These are phyloP conservation scores for Mycotypha africana DNA, from an alignment of 371 early-diverging fungal genomes.

Conservation along the genomic window DNA sequence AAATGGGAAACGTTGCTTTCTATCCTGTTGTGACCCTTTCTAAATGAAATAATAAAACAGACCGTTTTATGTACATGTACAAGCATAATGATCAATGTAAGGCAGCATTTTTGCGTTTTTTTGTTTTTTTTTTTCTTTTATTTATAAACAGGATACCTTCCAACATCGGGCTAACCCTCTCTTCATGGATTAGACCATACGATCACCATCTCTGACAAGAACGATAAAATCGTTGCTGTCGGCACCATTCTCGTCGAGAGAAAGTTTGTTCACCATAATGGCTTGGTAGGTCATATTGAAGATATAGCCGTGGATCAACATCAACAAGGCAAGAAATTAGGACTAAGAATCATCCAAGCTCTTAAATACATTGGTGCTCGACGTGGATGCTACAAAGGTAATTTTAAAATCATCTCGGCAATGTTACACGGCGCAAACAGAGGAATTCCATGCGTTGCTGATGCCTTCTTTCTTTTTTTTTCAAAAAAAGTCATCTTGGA, in stretches of 20 bases:
- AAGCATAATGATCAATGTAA: conserved; percentile 71
- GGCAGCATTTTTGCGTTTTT: background rate
- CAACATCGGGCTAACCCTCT: no score
- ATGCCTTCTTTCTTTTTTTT: background rate
- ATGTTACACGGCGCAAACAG: no score
- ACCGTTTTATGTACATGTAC: conserved; percentile 72
- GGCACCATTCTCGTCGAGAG: conserved; percentile 95
- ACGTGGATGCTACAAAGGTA: conserved; percentile 68
- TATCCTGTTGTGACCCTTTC: background rate
- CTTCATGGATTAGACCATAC: no score
- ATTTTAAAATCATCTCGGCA: no score
- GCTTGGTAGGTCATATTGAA: conserved; percentile 80
- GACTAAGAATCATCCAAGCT: conserved; percentile 65
- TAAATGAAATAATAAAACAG: conserved; percentile 56
- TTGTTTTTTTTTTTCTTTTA: conserved; percentile 65
- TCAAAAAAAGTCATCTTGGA: conserved; percentile 42
- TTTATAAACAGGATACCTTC: no score
- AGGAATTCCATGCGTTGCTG: background rate
- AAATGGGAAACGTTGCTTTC: background rate
- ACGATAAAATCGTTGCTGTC: conserved; percentile 75
- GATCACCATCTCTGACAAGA: conserved; percentile 78
- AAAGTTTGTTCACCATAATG: conserved; percentile 91
- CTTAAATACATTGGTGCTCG: conserved; percentile 61
- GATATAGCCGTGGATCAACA: conserved; percentile 93
- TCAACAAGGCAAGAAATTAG: conserved; percentile 90